Base-by-base conservation (phyloP, 306 rosid genomes). In the Quercus cerris region DNA sequence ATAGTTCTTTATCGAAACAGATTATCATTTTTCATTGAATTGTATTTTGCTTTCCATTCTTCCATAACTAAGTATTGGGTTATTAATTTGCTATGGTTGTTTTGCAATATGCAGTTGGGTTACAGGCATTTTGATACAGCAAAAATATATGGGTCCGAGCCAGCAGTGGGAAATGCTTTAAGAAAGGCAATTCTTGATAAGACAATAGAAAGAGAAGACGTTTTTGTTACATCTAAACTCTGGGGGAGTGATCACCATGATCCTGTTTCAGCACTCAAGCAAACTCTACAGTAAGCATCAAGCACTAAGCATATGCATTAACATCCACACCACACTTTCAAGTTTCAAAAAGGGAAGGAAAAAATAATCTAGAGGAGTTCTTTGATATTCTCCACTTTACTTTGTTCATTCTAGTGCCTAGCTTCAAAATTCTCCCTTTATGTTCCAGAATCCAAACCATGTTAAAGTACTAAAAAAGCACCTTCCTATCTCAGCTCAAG, bases 171-270 rank as follows among this genome's bases (percentile, higher is more conserved):
- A 3, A 87, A 76, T 10, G 90, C 97, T 6, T 61, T 92, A 22
- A 84, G 77, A 73, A 79, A 84, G 9, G 97, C 93, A 80, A 85
- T 92, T 20, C 71, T 27, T 1, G 71, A 75, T 23, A 80, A 86
- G 76, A 71, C 54, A 52, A 71, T 91, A 4, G 82, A 83, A 6
- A 88, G 99, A 74, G 85, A 89, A 25, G 94, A 90, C 77, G 80
- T 93, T 68, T 94, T 92, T 86, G 83, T 94, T 58, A 94, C 97
- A 28, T 92, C 99, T 0, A 94, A 94, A 77, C 84, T 94, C 6
- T 94, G 99, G 99, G 91, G 97, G 4, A 90, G 94, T 75, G 94
- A 92, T 81, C 99, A 94, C 84, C 94, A 94, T 80, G 94, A 94
- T 78, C 98, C 98, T 81, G 89, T 94, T 80, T 90, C 92, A 46